Conservation (phyloP, 257 asterid genomes). For the Leonotis leonurus region DNA sequence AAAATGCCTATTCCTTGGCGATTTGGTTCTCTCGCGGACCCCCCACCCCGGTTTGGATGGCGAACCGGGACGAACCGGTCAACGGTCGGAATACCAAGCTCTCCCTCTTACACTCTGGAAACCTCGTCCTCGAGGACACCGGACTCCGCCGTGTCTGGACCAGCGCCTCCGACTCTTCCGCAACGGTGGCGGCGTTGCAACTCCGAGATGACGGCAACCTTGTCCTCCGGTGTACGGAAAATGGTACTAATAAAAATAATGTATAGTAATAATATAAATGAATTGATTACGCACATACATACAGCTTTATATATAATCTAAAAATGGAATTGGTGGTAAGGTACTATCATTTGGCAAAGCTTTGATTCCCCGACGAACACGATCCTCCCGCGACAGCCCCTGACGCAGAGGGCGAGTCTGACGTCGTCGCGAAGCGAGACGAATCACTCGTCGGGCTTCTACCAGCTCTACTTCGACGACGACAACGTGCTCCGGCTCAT, state of each 20-base stretch:
- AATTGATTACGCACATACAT: no score
- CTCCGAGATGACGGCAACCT: not conserved
- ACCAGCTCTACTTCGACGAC: not conserved
- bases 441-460: not conserved
- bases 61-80: constrained; percentile 19
- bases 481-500: constrained; percentile 2
- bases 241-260: no score
- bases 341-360: not conserved
- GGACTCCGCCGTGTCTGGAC: not conserved
- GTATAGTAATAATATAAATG: no score
- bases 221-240: not conserved
- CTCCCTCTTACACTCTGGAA: constrained; percentile 2
- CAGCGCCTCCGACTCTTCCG: not conserved
- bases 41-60: constrained; percentile 19
- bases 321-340: no score
- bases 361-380: not conserved
- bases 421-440: not conserved
- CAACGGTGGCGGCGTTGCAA: not conserved
- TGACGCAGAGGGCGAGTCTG: not conserved
- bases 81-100: constrained; percentile 13
- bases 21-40: not conserved
- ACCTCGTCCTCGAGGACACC: constrained; percentile 18
- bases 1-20: not conserved
- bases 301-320: no score
- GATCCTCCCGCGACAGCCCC: not conserved